Percentiles rank a stretch among this genome's conserved stretches.
phyloP scores from a whole-genome alignment of 2,329 filamentous ascomycete species.

The Metarhizium album region DNA sequence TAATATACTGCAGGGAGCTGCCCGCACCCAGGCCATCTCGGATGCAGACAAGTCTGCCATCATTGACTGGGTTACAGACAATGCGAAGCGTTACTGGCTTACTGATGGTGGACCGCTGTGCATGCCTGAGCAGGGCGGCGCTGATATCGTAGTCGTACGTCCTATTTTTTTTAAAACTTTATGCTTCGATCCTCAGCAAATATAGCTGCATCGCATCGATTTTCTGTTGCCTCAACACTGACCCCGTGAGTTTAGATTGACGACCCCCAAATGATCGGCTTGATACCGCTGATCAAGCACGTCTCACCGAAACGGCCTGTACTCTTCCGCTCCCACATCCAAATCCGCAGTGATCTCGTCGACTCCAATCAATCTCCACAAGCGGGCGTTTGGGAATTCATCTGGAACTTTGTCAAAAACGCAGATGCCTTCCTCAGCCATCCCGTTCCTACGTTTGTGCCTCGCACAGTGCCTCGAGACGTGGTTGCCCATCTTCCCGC shows the following conservation, averaged over 20 bases:
- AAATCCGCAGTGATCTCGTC: conserved; percentile 66
- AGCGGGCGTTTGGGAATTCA: conserved; percentile 20
- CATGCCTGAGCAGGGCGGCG: conserved; percentile 56
- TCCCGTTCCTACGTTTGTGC: conserved; percentile 66
- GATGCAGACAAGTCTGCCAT: conserved; percentile 51
- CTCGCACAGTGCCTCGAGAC: conserved; percentile 50
- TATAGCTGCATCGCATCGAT: background rate
- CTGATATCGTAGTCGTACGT: conserved; percentile 58
- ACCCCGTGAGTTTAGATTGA: conserved; percentile 43
- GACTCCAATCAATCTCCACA: conserved; percentile 23
- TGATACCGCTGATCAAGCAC: conserved; percentile 66
- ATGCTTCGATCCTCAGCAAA: too few relatives aligned
- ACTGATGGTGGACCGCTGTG: conserved; percentile 55
- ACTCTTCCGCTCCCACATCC: conserved; percentile 74
- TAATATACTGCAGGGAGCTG: conserved; percentile 78
- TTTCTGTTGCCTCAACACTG: background rate
- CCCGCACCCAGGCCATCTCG: conserved; percentile 52
- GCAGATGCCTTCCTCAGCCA: conserved; percentile 77
- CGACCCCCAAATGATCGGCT: conserved; percentile 73
- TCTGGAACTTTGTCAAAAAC: conserved; percentile 60
- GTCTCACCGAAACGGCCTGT: conserved; percentile 62
- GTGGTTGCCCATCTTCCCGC: conserved; percentile 69
- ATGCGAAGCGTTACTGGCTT: conserved; percentile 67
- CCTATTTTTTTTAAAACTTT: background rate
- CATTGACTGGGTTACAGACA: conserved; percentile 60